phyloP scores from a whole-genome alignment of 1,284 basidiomycete genomes.

The Apiotrichum gamsii region DNA sequence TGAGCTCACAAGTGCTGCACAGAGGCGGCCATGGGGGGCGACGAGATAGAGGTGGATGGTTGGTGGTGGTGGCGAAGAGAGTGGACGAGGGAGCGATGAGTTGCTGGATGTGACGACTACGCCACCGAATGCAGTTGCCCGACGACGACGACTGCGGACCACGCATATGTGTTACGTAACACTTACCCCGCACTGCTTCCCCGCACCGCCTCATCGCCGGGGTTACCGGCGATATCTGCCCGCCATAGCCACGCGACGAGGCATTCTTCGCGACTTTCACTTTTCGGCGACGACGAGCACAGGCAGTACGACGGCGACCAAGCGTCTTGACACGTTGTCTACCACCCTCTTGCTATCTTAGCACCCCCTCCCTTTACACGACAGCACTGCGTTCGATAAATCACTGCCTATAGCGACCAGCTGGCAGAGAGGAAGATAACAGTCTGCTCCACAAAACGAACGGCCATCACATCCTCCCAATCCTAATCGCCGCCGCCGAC shows the following conservation, averaged over 20 bases:
- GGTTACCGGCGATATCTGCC: no score
- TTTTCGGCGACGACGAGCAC: not conserved
- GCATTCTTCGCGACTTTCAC: no score
- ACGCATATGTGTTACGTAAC: no score
- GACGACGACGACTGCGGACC: no score
- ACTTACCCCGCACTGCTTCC: no score
- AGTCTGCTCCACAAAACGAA: constrained; percentile 25
- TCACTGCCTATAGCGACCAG: constrained; percentile 18
- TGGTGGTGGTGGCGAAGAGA: not conserved
- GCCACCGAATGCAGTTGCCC: no score
- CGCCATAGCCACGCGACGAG: no score
- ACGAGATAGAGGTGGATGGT: not conserved
- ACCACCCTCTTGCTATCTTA: no score
- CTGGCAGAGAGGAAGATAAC: constrained; percentile 31
- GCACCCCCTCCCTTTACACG: constrained; percentile 11
- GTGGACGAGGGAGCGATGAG: not conserved
- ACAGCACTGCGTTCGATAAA: constrained; percentile 38
- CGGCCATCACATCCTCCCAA: constrained; percentile 4
- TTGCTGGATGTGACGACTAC: no score
- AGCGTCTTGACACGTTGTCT: not conserved
- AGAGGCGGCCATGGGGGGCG: constrained; percentile 31
- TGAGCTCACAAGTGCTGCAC: constrained; percentile 45
- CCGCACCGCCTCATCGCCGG: no score
- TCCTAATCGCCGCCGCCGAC: not conserved
- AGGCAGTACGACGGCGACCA: not conserved